Evolutionary conservation across 108 stramenopile species (phyloP), one percentile per base, ranked within the genome.

Genomic region (Skeletonema marinoi): DNA sequence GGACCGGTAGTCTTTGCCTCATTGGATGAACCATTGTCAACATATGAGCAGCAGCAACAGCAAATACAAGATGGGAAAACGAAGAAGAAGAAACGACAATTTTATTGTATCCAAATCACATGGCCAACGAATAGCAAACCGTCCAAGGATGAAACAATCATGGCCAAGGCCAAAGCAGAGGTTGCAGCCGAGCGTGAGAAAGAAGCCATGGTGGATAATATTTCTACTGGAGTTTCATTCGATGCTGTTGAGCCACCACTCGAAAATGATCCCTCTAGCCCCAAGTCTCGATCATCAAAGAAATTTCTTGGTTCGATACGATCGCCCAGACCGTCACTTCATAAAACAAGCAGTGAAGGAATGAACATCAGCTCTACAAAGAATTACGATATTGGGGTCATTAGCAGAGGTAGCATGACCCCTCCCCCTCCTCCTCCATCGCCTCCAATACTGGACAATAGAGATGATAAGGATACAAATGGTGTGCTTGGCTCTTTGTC

Each of bases 171-270:
- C 11, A 82, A 75, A 48, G 81, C 81, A 3, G 74, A 82, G 50
- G 81, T 82, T 1, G 81, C 81, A 25, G 81, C 81, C 2, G 81
- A 82, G 58, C 71, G 68, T 44, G 81, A 82, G 59, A 82, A 82
- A 14, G 73, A 75, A 59, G 81, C 74, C 0, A 6, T 75, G 69
- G 4, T 54, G 16, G 51, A 44, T 44, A 13, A 44, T 44, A 13
- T 46, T 0, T 16, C 44, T 56, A 25, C 44, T 56, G 10, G 25
- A 29, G 7, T 4, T 1, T 31, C 58, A 70, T 35, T 56, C 25
- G 36, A 32, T 60, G 35, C 25, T 2, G 17, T 42, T 39, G 38
- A 38, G 21, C 39, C 32, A 46, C 10, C 19, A 8, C 11, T 29
- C 19, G 65, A 66, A 21, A 39, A 5, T 16, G 51, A 39, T 25